Conservation (phyloP, 345 rosid genomes). For the Boechera divaricarpa region DNA sequence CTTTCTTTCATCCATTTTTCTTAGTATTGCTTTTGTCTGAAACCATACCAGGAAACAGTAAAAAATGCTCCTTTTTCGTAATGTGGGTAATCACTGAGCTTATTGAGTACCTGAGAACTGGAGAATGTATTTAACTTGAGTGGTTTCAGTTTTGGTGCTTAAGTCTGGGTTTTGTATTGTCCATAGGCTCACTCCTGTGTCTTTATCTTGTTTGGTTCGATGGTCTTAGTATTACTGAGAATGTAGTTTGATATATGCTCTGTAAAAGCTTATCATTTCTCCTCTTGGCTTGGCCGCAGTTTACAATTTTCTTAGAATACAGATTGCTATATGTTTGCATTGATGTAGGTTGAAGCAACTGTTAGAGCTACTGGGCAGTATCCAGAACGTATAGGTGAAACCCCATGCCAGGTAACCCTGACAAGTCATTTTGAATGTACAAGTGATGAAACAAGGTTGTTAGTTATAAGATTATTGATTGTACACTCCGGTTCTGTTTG, state of each 20-base stretch:
- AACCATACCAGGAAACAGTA: neutral
- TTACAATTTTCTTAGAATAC: neutral
- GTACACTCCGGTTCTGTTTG: conserved; percentile 25
- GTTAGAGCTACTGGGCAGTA: conserved; percentile 83
- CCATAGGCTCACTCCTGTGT: neutral
- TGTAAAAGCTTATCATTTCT: neutral
- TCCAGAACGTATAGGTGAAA: conserved; percentile 88
- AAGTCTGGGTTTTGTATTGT: neutral
- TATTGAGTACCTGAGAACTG: neutral
- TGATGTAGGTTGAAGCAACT: conserved; percentile 66
- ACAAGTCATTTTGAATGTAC: neutral
- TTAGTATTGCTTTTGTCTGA: neutral
- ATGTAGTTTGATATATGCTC: neutral
- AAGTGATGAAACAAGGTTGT: neutral
- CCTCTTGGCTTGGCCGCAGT: neutral
- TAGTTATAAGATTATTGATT: neutral
- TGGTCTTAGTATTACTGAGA: neutral
- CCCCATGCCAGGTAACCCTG: conserved; percentile 73
- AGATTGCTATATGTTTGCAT: conserved; percentile 1
- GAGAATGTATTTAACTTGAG: neutral
- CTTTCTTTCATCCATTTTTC: neutral
- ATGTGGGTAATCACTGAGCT: conserved; percentile 20
- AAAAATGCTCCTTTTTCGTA: neutral
- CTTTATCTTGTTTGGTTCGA: neutral
- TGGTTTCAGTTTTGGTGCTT: neutral